Conservation (phyloP, 352 stramenopile genomes). For the Phytophthora sp. region DNA sequence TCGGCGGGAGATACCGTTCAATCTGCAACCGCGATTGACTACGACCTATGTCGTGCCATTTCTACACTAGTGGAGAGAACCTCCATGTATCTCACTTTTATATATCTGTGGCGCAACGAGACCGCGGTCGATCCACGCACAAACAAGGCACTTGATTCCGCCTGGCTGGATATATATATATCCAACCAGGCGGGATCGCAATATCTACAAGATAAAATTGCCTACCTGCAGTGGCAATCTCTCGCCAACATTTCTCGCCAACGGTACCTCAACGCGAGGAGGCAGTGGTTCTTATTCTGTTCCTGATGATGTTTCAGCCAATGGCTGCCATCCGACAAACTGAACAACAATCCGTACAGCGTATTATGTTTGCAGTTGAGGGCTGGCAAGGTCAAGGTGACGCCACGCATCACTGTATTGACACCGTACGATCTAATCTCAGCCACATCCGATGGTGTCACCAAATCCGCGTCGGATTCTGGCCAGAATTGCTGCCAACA, state of each 20-base stretch:
- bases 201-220: not conserved
- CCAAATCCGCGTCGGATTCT: not conserved
- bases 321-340: not conserved
- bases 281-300: not conserved
- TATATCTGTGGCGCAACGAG: constrained; percentile 6
- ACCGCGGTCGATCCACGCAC: not conserved
- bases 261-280: not conserved
- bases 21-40: not conserved
- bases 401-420: not conserved
- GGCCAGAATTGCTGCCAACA: not conserved
- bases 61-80: not conserved
- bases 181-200: not conserved
- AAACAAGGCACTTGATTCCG: constrained; percentile 1
- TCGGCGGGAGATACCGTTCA: not conserved
- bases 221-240: not conserved
- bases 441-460: constrained; percentile 18
- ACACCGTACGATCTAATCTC: constrained; percentile 11
- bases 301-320: not conserved
- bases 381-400: not conserved
- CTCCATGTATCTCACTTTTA: not conserved
- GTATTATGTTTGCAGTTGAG: not conserved
- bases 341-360: not conserved
- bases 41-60: not conserved
- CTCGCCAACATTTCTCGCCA: not conserved
- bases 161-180: constrained; percentile 1